These are phyloP conservation scores for Phoenix roebelenii DNA, from an alignment of 176 grass and related monocot species.

Conservation along the genomic window DNA sequence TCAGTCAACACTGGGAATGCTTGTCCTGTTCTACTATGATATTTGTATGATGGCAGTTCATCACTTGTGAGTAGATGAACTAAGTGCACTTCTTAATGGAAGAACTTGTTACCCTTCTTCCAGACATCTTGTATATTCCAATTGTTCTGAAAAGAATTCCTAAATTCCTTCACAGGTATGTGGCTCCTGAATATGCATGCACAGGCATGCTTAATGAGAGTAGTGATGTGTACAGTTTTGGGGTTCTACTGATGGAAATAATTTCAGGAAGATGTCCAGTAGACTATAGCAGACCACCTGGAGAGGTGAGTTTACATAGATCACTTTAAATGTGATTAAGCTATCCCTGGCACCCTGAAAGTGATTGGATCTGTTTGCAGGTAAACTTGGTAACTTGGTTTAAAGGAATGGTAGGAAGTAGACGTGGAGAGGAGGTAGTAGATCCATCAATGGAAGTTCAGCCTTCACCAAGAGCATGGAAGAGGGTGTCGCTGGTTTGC, in stretches of 20 bases:
- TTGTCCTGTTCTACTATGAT: too few relatives aligned
- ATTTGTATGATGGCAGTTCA: too few relatives aligned
- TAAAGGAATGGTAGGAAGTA: slow-evolving; percentile 60
- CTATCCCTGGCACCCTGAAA: not conserved
- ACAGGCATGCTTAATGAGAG: slow-evolving; percentile 97
- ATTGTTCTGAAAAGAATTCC: too few relatives aligned
- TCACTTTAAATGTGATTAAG: too few relatives aligned
- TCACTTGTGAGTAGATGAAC: too few relatives aligned
- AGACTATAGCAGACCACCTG: slow-evolving; percentile 57
- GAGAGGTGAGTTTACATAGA: slow-evolving; percentile 43
- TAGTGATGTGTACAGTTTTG: slow-evolving; percentile 93
- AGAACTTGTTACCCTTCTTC: too few relatives aligned
- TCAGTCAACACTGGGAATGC: too few relatives aligned
- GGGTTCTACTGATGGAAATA: slow-evolving; percentile 92
- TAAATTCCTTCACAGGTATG: slow-evolving; percentile 40
- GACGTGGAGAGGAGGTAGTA: slow-evolving; percentile 55
- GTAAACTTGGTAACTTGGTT: slow-evolving; percentile 98
- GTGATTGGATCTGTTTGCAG: slow-evolving; percentile 11
- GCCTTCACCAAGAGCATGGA: slow-evolving; percentile 55
- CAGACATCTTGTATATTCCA: too few relatives aligned
- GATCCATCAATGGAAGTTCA: slow-evolving; percentile 45
- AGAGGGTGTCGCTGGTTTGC: slow-evolving; percentile 66
- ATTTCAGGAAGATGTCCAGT: slow-evolving; percentile 80
- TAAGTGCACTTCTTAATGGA: too few relatives aligned
- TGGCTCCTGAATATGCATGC: slow-evolving; percentile 92